phyloP scores from a whole-genome alignment of 2,329 filamentous ascomycete genomes.

The Bipolaris cookei region DNA sequence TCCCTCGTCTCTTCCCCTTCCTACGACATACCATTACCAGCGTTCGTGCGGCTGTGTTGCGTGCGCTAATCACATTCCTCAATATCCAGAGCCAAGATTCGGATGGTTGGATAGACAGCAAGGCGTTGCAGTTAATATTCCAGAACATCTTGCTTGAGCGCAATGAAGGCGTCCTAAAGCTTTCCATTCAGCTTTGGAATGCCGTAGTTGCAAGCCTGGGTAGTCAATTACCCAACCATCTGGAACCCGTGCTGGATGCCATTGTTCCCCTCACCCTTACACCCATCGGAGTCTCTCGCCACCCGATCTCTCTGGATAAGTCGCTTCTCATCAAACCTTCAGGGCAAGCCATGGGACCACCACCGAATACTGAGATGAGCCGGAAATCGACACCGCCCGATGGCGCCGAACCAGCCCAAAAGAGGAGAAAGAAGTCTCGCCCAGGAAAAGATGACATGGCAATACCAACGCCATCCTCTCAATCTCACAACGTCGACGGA shows the following conservation, averaged over 20 bases:
- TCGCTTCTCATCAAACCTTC: conserved; percentile 92
- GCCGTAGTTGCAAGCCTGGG: conserved; percentile 74
- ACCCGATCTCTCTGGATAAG: conserved; percentile 91
- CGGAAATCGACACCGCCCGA: conserved; percentile 44
- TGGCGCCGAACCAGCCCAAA: conserved; percentile 64
- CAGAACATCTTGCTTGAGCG: conserved; percentile 95
- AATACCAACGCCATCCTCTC: conserved; percentile 64
- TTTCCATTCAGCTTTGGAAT: conserved; percentile 87
- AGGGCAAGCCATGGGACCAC: conserved; percentile 75
- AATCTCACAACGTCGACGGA: conserved; percentile 86
- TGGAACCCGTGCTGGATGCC: conserved; percentile 76
- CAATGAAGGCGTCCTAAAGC: conserved; percentile 79
- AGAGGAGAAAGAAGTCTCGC: conserved; percentile 84
- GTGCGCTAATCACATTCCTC: conserved; percentile 91
- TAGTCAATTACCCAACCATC: conserved; percentile 72
- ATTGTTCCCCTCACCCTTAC: conserved; percentile 85
- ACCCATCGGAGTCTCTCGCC: conserved; percentile 87
- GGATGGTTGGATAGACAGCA: conserved; percentile 90
- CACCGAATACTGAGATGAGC: conserved; percentile 36
- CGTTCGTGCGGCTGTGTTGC: conserved; percentile 89
- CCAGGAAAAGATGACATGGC: conserved; percentile 65
- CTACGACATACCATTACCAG: conserved; percentile 96
- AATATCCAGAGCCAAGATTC: conserved; percentile 80
- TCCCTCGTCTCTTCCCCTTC: conserved; percentile 94
- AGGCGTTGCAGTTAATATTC: conserved; percentile 85